These are phyloP conservation scores for Eimeria brunetti DNA, from an alignment of 169 alveolate genomes.

Conservation along the genomic window DNA sequence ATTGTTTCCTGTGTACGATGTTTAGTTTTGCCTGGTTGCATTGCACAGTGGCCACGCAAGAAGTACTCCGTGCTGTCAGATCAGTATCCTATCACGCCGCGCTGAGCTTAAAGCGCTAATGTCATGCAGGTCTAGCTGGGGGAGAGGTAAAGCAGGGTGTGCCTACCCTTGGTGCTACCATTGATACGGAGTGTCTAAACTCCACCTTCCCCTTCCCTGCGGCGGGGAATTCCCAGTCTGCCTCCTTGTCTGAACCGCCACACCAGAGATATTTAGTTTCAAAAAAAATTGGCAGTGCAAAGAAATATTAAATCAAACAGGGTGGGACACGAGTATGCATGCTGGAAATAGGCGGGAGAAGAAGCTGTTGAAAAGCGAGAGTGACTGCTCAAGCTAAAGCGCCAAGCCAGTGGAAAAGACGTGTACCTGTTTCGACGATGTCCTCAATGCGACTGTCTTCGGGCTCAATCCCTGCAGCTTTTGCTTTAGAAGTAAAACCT, in stretches of 20 bases:
- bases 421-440: slow-evolving; percentile 62
- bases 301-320: too few relatives aligned
- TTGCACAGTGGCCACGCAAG: neutral
- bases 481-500: slow-evolving; percentile 46
- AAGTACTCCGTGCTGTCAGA: neutral
- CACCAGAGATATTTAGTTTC: neutral
- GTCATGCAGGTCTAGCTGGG: neutral
- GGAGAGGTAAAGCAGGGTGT: neutral
- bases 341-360: neutral
- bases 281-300: neutral
- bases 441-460: slow-evolving; percentile 54
- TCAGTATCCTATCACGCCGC: neutral
- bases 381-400: neutral
- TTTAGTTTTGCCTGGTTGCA: neutral
- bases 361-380: neutral
- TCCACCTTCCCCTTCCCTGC: slow-evolving; percentile 78
- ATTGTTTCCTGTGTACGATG: neutral
- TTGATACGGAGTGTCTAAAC: slow-evolving; percentile 55
- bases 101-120: neutral
- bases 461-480: slow-evolving; percentile 66
- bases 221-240: slow-evolving; percentile 77
- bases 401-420: neutral
- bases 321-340: neutral
- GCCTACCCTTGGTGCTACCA: slow-evolving; percentile 64
- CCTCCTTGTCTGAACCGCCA: slow-evolving; percentile 67